Conservation (phyloP, 2,329 filamentous ascomycete genomes). For the Fusarium pseudograminearum region DNA sequence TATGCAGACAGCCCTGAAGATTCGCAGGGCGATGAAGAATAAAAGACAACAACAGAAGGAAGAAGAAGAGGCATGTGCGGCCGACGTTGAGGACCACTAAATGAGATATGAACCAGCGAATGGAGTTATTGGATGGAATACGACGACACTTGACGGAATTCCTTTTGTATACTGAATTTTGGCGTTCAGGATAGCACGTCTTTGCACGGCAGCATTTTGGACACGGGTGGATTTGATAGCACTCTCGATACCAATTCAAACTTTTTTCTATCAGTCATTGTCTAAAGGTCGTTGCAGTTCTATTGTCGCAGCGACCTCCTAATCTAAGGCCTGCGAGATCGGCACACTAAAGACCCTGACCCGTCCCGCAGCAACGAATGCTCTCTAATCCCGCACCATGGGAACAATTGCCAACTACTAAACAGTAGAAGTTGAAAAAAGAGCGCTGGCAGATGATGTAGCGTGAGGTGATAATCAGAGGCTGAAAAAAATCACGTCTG, state of each 20-base stretch:
- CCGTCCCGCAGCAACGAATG: neutral
- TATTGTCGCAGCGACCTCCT: neutral
- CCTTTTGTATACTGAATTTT: conserved; percentile 24
- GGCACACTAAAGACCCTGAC: neutral
- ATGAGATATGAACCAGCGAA: conserved; percentile 24
- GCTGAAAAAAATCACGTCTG: too few relatives aligned
- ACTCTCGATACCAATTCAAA: conserved; percentile 1
- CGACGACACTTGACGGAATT: conserved; percentile 20
- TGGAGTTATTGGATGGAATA: conserved; percentile 13
- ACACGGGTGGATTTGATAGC: neutral
- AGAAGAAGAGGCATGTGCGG: conserved; percentile 38
- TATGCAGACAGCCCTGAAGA: conserved; percentile 39
- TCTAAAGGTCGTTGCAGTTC: neutral
- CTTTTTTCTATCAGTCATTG: neutral
- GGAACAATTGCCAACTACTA: neutral
- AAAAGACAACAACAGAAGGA: conserved; percentile 13
- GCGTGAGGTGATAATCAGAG: neutral
- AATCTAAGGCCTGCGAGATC: neutral
- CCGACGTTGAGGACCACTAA: conserved; percentile 40
- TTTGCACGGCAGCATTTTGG: conserved; percentile 7
- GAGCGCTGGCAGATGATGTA: neutral
- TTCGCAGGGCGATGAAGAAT: conserved; percentile 40
- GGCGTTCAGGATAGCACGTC: conserved; percentile 2
- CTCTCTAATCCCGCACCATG: neutral
- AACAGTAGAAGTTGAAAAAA: neutral